phyloP scores from a whole-genome alignment of 2,329 filamentous ascomycete species.

The Microdochium trichocladiopsis region DNA sequence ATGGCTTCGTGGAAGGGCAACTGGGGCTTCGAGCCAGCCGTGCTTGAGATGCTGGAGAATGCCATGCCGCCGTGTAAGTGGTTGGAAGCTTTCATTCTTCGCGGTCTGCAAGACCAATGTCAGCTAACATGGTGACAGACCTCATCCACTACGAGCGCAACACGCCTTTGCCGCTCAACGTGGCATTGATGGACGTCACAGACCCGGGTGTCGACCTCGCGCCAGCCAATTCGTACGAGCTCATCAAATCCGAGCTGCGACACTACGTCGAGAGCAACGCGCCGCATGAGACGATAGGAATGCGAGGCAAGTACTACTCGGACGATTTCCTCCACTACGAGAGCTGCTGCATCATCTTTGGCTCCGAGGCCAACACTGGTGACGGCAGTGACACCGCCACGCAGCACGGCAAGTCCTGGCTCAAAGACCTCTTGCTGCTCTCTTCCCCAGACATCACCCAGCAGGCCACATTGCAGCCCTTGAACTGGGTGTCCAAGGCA shows the following conservation, averaged over 20 bases:
- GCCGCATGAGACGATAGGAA: conserved; percentile 27
- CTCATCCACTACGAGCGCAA: conserved; percentile 58
- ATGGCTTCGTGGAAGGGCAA: conserved; percentile 21
- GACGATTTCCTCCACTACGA: conserved; percentile 49
- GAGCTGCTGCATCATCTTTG: conserved; percentile 52
- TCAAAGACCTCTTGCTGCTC: conserved; percentile 49
- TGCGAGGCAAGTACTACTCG: conserved; percentile 22
- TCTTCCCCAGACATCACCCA: conserved; percentile 32
- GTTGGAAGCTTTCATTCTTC: too few species aligned
- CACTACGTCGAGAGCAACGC: conserved; percentile 39
- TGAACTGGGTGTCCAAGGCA: conserved; percentile 37
- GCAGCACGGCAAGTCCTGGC: conserved; percentile 39
- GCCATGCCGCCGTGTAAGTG: conserved; percentile 14
- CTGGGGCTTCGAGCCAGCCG: conserved; percentile 14
- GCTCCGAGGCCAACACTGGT: conserved; percentile 38
- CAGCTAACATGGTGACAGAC: conserved; percentile 29
- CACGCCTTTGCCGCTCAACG: conserved; percentile 42
- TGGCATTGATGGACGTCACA: conserved; percentile 26
- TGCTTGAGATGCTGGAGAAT: conserved; percentile 13
- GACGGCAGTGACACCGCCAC: conserved; percentile 18
- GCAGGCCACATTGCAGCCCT: conserved; percentile 39
- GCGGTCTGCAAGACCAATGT: too few species aligned
- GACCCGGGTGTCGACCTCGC: conserved; percentile 29
- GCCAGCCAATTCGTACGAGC: conserved; percentile 53
- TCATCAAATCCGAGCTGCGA: conserved; percentile 50